Evolutionary conservation across 2,329 filamentous ascomycete genomes (phyloP).

Genomic region (Sporothrix luriei): DNA sequence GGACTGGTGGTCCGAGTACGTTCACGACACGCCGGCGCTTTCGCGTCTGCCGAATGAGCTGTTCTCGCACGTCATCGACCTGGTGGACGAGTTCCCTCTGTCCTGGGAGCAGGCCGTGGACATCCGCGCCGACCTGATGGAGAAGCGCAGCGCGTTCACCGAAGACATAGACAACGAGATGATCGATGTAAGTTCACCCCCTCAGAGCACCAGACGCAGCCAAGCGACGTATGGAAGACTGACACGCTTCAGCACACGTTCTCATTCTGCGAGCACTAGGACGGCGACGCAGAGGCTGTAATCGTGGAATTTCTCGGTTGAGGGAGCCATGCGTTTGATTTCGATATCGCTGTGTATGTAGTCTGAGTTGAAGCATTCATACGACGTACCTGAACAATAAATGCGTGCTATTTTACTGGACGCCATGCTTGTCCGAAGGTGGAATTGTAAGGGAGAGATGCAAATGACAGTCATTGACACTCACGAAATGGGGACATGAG

Average conservation of each 20-base stretch:
- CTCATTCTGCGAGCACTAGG: conserved; percentile 30
- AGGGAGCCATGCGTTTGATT: neutral
- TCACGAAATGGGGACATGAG: neutral
- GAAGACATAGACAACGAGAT: conserved; percentile 7
- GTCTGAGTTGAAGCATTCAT: too few relatives aligned
- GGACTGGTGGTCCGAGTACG: conserved; percentile 43
- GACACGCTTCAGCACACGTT: conserved; percentile 4
- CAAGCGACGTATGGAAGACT: neutral
- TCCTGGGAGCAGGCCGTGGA: conserved; percentile 38
- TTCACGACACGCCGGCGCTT: conserved; percentile 1
- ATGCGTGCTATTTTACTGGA: too few relatives aligned
- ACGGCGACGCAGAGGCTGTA: neutral
- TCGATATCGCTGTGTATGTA: neutral
- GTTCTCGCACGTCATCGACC: conserved; percentile 37
- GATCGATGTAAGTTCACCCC: conserved; percentile 1
- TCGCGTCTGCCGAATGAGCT: conserved; percentile 39
- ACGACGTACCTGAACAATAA: too few relatives aligned
- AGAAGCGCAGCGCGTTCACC: conserved; percentile 32
- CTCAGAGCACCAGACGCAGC: neutral
- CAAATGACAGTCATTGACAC: neutral
- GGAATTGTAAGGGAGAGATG: neutral
- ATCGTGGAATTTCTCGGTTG: neutral
- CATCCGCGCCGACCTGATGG: conserved; percentile 37
- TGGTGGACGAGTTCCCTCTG: conserved; percentile 39
- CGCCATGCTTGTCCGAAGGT: neutral